Percentiles rank a stretch among this genome's conserved stretches.
These are phyloP conservation scores for Phallus indusiatus DNA, from an alignment of 768 basidiomycete species.

Conservation along the genomic window DNA sequence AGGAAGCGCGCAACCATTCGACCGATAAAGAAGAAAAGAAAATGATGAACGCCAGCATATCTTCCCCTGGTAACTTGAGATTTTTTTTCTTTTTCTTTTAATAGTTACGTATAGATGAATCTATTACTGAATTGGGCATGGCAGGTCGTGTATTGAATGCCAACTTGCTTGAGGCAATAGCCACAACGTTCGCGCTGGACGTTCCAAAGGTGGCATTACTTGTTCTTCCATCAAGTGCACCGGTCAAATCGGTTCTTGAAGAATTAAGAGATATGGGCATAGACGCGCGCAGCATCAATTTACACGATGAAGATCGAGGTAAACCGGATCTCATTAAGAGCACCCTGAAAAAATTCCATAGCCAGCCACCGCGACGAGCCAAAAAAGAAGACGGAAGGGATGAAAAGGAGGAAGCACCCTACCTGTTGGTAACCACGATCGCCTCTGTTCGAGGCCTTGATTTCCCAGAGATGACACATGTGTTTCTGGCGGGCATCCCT, in stretches of 20 bases:
- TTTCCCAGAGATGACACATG: constrained; percentile 60
- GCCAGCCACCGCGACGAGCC: neutral
- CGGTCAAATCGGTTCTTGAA: constrained; percentile 52
- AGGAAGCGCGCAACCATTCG: constrained; percentile 1
- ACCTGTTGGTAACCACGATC: constrained; percentile 55
- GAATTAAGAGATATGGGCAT: constrained; percentile 60
- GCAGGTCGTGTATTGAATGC: constrained; percentile 28
- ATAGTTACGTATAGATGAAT: neutral
- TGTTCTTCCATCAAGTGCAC: constrained; percentile 53
- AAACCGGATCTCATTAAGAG: constrained; percentile 30
- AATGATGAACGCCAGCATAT: neutral
- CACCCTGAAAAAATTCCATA: constrained; percentile 9
- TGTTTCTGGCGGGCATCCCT: constrained; percentile 61
- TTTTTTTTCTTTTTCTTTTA: too few relatives aligned
- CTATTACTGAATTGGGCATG: neutral
- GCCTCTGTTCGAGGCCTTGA: constrained; percentile 69
- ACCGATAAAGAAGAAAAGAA: neutral
- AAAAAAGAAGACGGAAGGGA: constrained; percentile 19
- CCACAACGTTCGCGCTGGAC: constrained; percentile 60
- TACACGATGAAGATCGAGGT: constrained; percentile 35
- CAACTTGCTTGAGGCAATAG: constrained; percentile 55
- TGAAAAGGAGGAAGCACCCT: constrained; percentile 39
- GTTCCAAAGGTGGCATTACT: constrained; percentile 59
- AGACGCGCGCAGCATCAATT: constrained; percentile 53
- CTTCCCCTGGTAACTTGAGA: neutral